Conservation (phyloP, 257 asterid genomes). For the Coffea eugenioides region DNA sequence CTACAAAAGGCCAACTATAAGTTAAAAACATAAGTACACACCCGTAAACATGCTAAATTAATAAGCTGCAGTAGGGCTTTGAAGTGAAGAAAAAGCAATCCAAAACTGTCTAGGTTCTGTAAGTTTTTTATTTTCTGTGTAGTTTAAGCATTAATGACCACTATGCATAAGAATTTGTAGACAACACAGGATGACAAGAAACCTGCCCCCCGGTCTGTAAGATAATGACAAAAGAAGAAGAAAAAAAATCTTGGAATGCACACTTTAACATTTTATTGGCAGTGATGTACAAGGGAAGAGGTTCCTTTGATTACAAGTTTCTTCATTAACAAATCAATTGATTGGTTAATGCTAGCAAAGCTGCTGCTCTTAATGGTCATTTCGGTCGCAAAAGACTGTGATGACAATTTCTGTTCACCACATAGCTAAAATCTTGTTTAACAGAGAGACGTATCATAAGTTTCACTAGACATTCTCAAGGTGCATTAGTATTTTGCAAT, state of each 20-base stretch:
- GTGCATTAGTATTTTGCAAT: not conserved
- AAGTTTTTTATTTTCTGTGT: not conserved
- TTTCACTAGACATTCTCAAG: not conserved
- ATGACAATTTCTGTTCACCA: not conserved
- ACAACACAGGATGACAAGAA: not conserved
- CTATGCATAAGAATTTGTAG: not conserved
- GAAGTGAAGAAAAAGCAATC: not conserved
- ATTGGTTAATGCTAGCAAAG: not conserved
- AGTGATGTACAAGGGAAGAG: not conserved
- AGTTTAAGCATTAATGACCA: not conserved
- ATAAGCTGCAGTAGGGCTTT: not conserved
- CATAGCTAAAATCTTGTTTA: not conserved
- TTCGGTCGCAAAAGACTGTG: not conserved
- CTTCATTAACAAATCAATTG: not conserved
- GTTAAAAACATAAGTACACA: not conserved
- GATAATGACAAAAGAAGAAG: not conserved
- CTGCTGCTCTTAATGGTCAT: not conserved
- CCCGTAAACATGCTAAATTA: not conserved
- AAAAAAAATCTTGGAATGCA: not conserved
- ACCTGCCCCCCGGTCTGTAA: too few species aligned
- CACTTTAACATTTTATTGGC: not conserved
- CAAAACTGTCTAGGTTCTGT: not conserved
- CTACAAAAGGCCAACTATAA: slow-evolving; percentile 37
- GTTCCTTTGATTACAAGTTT: not conserved
- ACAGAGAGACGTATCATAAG: not conserved